Base-by-base conservation (phyloP, 1,139 yeast species). In the Cylindricascospora bacillispora region DNA sequence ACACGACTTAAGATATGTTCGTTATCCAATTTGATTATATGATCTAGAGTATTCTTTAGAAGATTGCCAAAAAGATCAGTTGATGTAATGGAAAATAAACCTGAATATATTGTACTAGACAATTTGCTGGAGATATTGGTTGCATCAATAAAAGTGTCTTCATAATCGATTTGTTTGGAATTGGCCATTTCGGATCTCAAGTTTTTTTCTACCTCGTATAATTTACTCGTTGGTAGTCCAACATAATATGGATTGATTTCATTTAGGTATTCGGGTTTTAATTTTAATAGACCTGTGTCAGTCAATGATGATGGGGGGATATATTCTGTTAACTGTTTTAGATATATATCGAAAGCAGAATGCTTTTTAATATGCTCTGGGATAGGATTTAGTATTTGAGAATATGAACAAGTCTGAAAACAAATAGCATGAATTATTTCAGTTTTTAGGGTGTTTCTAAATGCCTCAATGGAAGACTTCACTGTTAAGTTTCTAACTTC, bases 401-500 rank as follows among this genome's bases (percentile, higher is more conserved):
- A 70, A 47, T 75, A 85, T 13, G 74, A 65, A 60, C 75, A 60
- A 1, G 81, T 75, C 16, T 74, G 74, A 57, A 82, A 82, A 34
- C 92, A 75, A 15, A 89, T 60, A 11, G 74, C 67, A 47, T 89
- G 97, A 16, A 83, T 65, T 13, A 89, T 71, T 45, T 86, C 95
- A 28, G 68, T 66, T 33, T 60, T 62, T 24, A 83, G 67, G 34
- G 76, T 63, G 7, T 58, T 54, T 32, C 67, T 68, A 13, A 63
- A 63, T 5, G 73, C 62, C n/a, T 63, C 70, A 5, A 64, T 65
- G 1, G 69, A 70, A 1, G 65, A 56, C 3, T 62, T 47, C 4
- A 74, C 70, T 22, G 62, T 60, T 24, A 83, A 57, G 37, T 72
- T 71, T 6, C 72, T 56, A 30, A 81, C 72, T 43, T 85, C 94